Evolutionary conservation across 768 basidiomycete species (phyloP).

Genomic region (Phaeolepiota aurea): DNA sequence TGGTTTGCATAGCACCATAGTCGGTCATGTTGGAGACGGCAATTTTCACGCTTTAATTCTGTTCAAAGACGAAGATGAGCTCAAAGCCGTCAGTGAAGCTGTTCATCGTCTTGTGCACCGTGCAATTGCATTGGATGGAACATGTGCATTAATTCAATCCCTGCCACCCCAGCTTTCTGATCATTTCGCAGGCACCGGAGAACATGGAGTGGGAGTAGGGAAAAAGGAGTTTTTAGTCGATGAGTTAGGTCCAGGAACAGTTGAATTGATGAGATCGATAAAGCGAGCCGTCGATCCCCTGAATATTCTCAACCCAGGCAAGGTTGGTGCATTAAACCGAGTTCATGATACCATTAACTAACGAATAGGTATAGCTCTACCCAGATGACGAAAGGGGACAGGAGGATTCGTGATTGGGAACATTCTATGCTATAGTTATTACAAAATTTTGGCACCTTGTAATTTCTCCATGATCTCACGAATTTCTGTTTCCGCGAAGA

Average conservation of each 20-base stretch:
- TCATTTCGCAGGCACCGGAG: conserved; percentile 54
- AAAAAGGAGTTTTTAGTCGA: conserved; percentile 75
- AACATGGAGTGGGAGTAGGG: conserved; percentile 84
- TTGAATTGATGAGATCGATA: conserved; percentile 80
- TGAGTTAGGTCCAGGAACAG: conserved; percentile 80
- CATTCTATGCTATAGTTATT: background rate
- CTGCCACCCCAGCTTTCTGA: background rate
- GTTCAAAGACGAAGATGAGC: conserved; percentile 51
- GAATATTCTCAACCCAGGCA: conserved; percentile 83
- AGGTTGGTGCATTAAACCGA: conserved; percentile 29
- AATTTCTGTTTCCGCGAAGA: conserved; percentile 68
- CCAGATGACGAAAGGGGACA: conserved; percentile 15
- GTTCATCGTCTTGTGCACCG: conserved; percentile 67
- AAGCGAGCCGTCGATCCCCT: conserved; percentile 75
- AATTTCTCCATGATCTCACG: conserved; percentile 67
- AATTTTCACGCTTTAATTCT: conserved; percentile 48
- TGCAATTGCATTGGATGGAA: conserved; percentile 69
- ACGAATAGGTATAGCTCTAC: conserved; percentile 24
- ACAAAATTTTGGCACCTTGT: conserved; percentile 31
- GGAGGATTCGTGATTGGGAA: conserved; percentile 1
- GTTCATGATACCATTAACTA: background rate
- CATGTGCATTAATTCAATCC: conserved; percentile 55
- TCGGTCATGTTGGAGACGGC: conserved; percentile 78
- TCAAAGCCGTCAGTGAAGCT: conserved; percentile 42
- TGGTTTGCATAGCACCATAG: conserved; percentile 58